These are phyloP conservation scores for Calonectria pseudoreteaudii DNA, from an alignment of 2,329 filamentous ascomycete species.

Conservation along the genomic window DNA sequence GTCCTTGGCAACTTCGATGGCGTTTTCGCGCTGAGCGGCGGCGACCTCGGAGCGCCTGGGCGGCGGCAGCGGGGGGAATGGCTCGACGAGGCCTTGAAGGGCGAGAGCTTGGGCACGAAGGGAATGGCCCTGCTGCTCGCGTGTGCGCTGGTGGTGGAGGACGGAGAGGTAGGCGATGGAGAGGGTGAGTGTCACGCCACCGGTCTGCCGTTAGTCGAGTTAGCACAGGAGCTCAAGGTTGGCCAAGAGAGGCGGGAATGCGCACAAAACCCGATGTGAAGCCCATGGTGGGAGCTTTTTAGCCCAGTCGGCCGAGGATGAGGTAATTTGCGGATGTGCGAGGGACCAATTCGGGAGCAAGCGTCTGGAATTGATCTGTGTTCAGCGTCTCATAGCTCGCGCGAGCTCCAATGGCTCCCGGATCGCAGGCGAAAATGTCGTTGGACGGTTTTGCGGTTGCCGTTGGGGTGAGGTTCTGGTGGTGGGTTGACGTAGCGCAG, in stretches of 20 bases:
- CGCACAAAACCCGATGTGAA: conserved; percentile 81
- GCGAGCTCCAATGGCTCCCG: conserved; percentile 43
- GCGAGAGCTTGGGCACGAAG: conserved; percentile 69
- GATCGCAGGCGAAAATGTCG: conserved; percentile 28
- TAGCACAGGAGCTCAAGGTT: neutral
- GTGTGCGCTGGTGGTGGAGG: conserved; percentile 76
- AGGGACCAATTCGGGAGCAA: conserved; percentile 34
- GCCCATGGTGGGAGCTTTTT: conserved; percentile 66
- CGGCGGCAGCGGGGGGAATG: conserved; percentile 58
- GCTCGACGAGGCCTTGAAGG: conserved; percentile 64
- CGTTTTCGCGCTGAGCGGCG: conserved; percentile 63
- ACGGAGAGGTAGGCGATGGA: conserved; percentile 79
- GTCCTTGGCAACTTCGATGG: conserved; percentile 78
- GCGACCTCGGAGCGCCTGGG: conserved; percentile 64
- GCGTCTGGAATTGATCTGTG: conserved; percentile 36
- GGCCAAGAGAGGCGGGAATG: conserved; percentile 26
- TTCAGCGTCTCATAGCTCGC: conserved; percentile 48
- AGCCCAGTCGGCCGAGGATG: conserved; percentile 39
- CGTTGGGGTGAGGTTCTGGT: conserved; percentile 37
- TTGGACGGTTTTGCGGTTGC: conserved; percentile 19
- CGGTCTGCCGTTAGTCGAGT: conserved; percentile 63
- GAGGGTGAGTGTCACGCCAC: conserved; percentile 81
- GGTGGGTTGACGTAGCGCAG: conserved; percentile 46
- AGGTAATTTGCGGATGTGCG: conserved; percentile 44
- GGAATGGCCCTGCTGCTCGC: conserved; percentile 67